Percentiles rank a stretch among this genome's conserved stretches.
phyloP scores from a whole-genome alignment of 169 alveolate genomes.

The Plasmodium cynomolgi region DNA sequence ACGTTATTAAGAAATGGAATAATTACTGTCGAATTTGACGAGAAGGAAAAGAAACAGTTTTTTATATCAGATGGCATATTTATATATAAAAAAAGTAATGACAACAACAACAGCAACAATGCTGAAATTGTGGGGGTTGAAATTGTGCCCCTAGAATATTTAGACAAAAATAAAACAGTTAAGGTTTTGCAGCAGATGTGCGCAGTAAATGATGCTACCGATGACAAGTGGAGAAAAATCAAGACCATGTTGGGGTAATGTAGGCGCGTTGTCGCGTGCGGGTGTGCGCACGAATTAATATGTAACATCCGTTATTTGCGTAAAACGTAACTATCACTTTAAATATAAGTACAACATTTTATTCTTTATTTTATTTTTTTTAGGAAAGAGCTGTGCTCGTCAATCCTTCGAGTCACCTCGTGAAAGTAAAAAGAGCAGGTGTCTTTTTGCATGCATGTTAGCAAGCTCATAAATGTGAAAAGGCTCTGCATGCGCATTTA shows the following conservation, averaged over 20 bases:
- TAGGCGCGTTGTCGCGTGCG: background rate
- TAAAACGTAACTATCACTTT: background rate
- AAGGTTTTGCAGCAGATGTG: slow-evolving; percentile 72
- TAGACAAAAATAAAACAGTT: slow-evolving; percentile 70
- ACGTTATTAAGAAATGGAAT: slow-evolving; percentile 73
- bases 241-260: slow-evolving; percentile 67
- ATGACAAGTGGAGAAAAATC: slow-evolving; percentile 73
- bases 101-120: slow-evolving; percentile 52
- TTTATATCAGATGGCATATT: slow-evolving; percentile 75
- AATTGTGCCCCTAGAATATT: slow-evolving; percentile 69
- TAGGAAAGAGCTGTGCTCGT: slow-evolving; percentile 71
- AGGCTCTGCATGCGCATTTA: slow-evolving; percentile 7
- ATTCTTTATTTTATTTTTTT: slow-evolving; percentile 17
- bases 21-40: slow-evolving; percentile 74
- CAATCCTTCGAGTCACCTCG: slow-evolving; percentile 58
- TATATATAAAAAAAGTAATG: slow-evolving; percentile 73
- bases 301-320: background rate
- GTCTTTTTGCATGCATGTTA: background rate
- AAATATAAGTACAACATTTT: background rate
- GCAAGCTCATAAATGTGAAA: background rate
- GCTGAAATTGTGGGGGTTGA: slow-evolving; percentile 74
- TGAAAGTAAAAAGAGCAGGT: slow-evolving; percentile 1
- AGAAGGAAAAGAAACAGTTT: slow-evolving; percentile 66
- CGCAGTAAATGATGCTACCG: slow-evolving; percentile 74
- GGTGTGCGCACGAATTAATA: background rate